phyloP scores from a whole-genome alignment of 352 stramenopile species.

The Detonula confervacea region DNA sequence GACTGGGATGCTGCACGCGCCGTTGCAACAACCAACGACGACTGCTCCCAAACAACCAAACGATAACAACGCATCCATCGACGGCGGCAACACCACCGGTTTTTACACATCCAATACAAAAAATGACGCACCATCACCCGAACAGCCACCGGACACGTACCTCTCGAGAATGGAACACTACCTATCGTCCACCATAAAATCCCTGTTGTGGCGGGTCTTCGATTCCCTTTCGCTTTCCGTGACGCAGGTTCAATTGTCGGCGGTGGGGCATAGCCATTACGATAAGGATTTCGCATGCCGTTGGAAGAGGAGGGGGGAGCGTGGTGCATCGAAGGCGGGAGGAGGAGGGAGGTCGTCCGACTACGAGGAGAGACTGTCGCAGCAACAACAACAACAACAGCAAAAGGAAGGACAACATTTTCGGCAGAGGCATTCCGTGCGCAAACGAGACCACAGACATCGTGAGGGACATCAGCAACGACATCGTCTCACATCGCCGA shows the following conservation, averaged over 20 bases:
- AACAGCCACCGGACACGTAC: slow-evolving; percentile 10
- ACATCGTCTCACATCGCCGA: not conserved
- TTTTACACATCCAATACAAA: not conserved
- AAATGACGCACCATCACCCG: slow-evolving; percentile 10
- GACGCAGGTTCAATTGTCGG: slow-evolving; percentile 43
- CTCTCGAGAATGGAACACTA: slow-evolving; percentile 55
- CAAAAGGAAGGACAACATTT: slow-evolving; percentile 9
- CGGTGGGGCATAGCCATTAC: slow-evolving; percentile 57
- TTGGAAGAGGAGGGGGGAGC: slow-evolving; percentile 9
- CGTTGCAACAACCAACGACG: slow-evolving; percentile 6
- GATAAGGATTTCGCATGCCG: slow-evolving; percentile 45
- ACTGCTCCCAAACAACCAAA: not conserved
- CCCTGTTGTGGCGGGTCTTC: slow-evolving; percentile 57
- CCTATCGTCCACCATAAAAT: slow-evolving; percentile 51
- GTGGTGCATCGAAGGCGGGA: not conserved
- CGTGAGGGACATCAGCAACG: not conserved
- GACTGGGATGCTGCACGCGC: slow-evolving; percentile 1
- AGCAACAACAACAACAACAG: slow-evolving; percentile 17
- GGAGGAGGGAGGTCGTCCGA: slow-evolving; percentile 8
- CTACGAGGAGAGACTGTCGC: not conserved
- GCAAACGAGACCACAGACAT: slow-evolving; percentile 14
- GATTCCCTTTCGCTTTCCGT: slow-evolving; percentile 58
- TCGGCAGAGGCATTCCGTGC: not conserved
- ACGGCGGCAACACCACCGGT: not conserved
- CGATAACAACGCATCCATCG: not conserved